Evolutionary conservation across 331 rosid genomes (phyloP), one percentile per base, ranked within the genome.

Genomic region (Dryas integrifolia): DNA sequence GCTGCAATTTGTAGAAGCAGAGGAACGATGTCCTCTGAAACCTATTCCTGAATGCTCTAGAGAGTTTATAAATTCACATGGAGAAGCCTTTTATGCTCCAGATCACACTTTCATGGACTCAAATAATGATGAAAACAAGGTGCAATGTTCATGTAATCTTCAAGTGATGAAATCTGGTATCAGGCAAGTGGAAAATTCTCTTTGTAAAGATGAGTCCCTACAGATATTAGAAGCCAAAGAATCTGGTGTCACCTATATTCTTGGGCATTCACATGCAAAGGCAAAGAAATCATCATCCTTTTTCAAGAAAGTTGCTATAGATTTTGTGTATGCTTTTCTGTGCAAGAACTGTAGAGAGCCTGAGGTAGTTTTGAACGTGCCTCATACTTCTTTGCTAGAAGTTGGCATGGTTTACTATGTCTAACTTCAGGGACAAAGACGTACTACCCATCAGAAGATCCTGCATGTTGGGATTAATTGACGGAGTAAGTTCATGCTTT

Each of bases 351-450:
- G 88, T 61, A 86, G 85, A 61, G 88, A 81, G 18, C 87, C 84
- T 82, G 89, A 85, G 73, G 80, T 76, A 81, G 80, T 85, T 51
- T 48, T 86, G 84, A 86, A 83, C 15, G 85, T 88, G 55, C 82
- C 88, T 58, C 88, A 82, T 49, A 78, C 88, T 64, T 86, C 93
- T 58, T 75, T 86, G 88, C 72, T 90, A 9, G 94, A 90, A 75
- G 92, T 88, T 58, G 96, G 96, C 75, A 90, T 90, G 94, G 74
- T 86, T 40, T 90, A 90, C 83, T 74, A 88, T 66, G 92, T 90
- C 58, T 90, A 70, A 80, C 57, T 49, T 49, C 58, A 8, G 1
- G 70, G 38, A 55, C 4, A 10, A 11, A 38, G 46, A 55, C 4
- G 2, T 18, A 51, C 24, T 48, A 9, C 60, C 13, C 15, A 21